Conservation (phyloP, 2,329 filamentous ascomycete species). For the Colletotrichum camelliae region DNA sequence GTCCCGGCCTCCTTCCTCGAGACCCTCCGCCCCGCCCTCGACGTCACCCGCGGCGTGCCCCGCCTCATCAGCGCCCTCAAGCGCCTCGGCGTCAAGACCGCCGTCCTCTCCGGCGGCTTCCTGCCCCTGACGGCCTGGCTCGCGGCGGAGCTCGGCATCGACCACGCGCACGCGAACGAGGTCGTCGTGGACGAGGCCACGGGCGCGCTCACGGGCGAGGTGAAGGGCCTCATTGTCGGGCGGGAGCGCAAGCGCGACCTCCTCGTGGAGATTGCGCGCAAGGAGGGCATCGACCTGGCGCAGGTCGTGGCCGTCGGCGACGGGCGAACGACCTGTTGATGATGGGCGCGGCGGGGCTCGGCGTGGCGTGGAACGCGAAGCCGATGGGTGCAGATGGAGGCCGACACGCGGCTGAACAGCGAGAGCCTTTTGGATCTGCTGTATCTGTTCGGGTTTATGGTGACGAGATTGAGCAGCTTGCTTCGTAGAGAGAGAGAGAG, state of each 20-base stretch:
- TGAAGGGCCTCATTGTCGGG: conserved; percentile 76
- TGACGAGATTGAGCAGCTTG: conserved; percentile 63
- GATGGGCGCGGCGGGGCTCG: conserved; percentile 77
- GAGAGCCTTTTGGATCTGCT: conserved; percentile 74
- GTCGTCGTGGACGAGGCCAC: conserved; percentile 65
- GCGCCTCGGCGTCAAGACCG: conserved; percentile 82
- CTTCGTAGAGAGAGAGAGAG: conserved; percentile 26
- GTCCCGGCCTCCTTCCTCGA: conserved; percentile 81
- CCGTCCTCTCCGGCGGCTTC: conserved; percentile 92
- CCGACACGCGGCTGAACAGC: conserved; percentile 74
- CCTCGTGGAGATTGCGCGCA: conserved; percentile 71
- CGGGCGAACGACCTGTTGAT: conserved; percentile 82
- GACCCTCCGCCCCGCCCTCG: conserved; percentile 74
- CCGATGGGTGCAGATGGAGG: conserved; percentile 79
- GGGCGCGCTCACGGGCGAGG: conserved; percentile 71
- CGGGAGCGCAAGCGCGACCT: conserved; percentile 77
- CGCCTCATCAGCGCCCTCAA: conserved; percentile 78
- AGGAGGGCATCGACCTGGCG: conserved; percentile 68
- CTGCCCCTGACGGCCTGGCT: conserved; percentile 88
- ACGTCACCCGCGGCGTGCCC: conserved; percentile 81
- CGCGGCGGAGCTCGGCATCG: conserved; percentile 78
- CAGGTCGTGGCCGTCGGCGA: conserved; percentile 80
- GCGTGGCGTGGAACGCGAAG: conserved; percentile 86
- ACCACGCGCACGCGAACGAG: conserved; percentile 89
- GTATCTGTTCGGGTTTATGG: conserved; percentile 74